Percentiles rank a stretch among this genome's conserved stretches.
Evolutionary conservation across 148 eudicot genomes (phyloP).

Genomic region (Rhododendron simsii): DNA sequence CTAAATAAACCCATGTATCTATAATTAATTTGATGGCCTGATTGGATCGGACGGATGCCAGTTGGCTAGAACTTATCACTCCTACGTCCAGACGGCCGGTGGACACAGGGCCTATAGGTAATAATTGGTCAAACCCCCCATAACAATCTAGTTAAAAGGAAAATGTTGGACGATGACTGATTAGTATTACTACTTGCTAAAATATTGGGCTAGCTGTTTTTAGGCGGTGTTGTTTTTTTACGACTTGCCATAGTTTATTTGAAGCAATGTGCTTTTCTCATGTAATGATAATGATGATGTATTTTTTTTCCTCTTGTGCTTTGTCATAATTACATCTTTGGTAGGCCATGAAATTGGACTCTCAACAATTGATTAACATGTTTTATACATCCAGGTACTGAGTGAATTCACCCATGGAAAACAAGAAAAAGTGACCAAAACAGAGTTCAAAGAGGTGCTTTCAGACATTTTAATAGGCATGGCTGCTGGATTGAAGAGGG

Average conservation of each 20-base stretch:
- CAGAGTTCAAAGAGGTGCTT: slow-evolving; percentile 66
- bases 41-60: too few species aligned
- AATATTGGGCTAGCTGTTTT: too few species aligned
- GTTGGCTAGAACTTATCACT: too few species aligned
- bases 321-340: background rate
- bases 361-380: background rate
- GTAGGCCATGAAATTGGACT: background rate
- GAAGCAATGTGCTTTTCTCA: background rate
- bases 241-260: background rate
- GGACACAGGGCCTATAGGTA: too few species aligned
- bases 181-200: too few species aligned
- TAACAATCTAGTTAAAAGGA: too few species aligned
- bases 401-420: slow-evolving; percentile 77
- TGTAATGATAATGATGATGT: background rate
- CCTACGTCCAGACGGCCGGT: too few species aligned
- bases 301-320: background rate
- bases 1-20: too few species aligned
- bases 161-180: too few species aligned
- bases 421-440: slow-evolving; percentile 72
- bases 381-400: slow-evolving; percentile 47
- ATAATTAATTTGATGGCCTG: too few species aligned
- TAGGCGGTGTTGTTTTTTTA: too few species aligned
- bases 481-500: slow-evolving; percentile 90
- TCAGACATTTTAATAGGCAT: slow-evolving; percentile 85
- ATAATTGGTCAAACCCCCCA: background rate